Evolutionary conservation across 257 asterid genomes (phyloP).

Genomic region (Przewalskia tangutica): DNA sequence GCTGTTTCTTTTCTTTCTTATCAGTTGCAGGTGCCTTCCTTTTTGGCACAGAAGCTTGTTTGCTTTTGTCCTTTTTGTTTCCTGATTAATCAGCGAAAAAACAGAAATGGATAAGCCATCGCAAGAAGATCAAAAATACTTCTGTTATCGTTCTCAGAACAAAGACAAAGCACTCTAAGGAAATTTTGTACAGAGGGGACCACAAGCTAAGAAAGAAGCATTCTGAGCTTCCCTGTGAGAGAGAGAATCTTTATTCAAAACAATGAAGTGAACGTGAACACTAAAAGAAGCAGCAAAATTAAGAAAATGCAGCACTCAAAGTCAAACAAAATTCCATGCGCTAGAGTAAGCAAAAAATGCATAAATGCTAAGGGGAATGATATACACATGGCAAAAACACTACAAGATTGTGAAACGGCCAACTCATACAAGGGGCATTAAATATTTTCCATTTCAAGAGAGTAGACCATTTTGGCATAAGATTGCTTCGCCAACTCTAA

Average conservation of each 20-base stretch:
- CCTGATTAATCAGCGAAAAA: slow-evolving; percentile 16
- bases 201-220: not conserved
- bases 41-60: slow-evolving; percentile 23
- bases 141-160: not conserved
- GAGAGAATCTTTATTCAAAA: not conserved
- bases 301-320: not conserved
- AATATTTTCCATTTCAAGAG: not conserved
- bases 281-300: not conserved
- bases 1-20: slow-evolving; percentile 40
- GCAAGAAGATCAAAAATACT: not conserved
- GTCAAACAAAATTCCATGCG: not conserved
- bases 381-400: not conserved
- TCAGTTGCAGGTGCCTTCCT: slow-evolving; percentile 27
- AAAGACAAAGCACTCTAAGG: not conserved
- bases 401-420: not conserved
- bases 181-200: not conserved
- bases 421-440: not conserved
- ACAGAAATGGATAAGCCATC: not conserved
- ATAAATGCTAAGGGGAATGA: not conserved
- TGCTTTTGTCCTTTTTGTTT: slow-evolving; percentile 18
- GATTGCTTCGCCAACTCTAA: not conserved
- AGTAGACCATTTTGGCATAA: not conserved
- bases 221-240: not conserved
- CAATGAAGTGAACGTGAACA: not conserved
- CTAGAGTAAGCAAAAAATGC: not conserved